phyloP scores from a whole-genome alignment of 129 eudicot genomes.

The Gnaphalium uliginosum region DNA sequence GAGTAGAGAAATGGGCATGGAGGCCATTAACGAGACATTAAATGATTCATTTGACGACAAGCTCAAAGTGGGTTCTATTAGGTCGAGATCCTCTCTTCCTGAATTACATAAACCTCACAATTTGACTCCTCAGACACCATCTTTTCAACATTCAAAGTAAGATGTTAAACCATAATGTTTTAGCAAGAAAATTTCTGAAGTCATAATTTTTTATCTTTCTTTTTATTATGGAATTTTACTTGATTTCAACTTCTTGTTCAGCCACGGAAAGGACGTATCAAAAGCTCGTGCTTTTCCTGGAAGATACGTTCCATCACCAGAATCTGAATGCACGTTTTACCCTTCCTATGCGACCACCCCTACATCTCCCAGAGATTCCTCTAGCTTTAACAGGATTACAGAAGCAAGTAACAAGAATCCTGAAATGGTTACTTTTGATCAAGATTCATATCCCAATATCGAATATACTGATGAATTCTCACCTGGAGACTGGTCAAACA shows the following conservation, averaged over 20 bases:
- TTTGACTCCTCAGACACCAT: constrained; percentile 67
- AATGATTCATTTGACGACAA: constrained; percentile 33
- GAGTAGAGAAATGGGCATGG: constrained; percentile 31
- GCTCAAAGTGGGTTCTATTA: constrained; percentile 29
- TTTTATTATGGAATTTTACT: neutral
- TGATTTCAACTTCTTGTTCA: constrained; percentile 27
- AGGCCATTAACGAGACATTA: constrained; percentile 32
- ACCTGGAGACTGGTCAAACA: constrained; percentile 33
- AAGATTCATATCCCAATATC: constrained; percentile 30
- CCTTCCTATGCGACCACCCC: constrained; percentile 35
- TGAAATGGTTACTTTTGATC: constrained; percentile 34
- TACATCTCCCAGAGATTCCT: constrained; percentile 32
- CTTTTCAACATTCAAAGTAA: constrained; percentile 62
- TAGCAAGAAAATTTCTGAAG: neutral
- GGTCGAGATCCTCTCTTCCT: constrained; percentile 30
- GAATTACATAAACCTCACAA: constrained; percentile 41
- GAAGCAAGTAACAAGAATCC: constrained; percentile 26
- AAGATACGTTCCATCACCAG: constrained; percentile 48
- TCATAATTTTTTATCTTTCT: neutral
- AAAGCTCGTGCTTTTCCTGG: constrained; percentile 32
- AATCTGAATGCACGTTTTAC: constrained; percentile 38
- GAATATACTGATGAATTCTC: constrained; percentile 37
- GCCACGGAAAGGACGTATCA: constrained; percentile 52
- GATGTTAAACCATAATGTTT: constrained; percentile 8
- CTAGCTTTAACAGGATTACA: constrained; percentile 22